phyloP scores from a whole-genome alignment of 1,284 basidiomycete genomes.

The Boletus sp. region DNA sequence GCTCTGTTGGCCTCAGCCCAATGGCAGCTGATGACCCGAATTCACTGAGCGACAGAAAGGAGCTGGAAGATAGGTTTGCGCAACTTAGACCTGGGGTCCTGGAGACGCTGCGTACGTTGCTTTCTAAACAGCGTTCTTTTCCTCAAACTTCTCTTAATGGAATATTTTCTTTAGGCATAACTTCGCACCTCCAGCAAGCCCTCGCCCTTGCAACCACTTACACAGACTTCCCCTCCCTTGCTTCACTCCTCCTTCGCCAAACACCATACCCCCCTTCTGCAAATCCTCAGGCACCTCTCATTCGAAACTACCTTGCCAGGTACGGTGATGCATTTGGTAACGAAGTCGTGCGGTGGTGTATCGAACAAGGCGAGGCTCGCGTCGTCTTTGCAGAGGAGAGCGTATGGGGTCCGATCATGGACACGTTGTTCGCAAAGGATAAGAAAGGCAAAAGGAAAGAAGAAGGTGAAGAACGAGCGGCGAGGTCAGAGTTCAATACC shows the following conservation, averaged over 20 bases:
- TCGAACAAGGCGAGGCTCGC: conserved; percentile 59
- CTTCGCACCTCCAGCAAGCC: conserved; percentile 65
- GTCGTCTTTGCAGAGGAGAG: conserved; percentile 32
- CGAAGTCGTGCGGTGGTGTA: conserved; percentile 85
- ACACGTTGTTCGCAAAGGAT: conserved; percentile 61
- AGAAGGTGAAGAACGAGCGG: conserved; percentile 12
- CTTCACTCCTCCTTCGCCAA: conserved; percentile 74
- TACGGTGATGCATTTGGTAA: conserved; percentile 85
- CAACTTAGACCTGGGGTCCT: conserved; percentile 70
- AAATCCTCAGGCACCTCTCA: conserved; percentile 57
- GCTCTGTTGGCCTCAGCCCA: conserved; percentile 32
- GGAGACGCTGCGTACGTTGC: conserved; percentile 65
- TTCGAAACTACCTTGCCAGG: conserved; percentile 72
- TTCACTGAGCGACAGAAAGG: conserved; percentile 49
- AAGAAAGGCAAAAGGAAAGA: conserved; percentile 29
- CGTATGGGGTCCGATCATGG: conserved; percentile 49
- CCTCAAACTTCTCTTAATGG: neutral
- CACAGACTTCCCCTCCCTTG: conserved; percentile 78
- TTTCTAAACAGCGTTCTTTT: neutral
- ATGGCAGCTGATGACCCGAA: conserved; percentile 44
- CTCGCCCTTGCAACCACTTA: conserved; percentile 84
- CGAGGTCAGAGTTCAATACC: conserved; percentile 35
- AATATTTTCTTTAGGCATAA: conserved; percentile 36
- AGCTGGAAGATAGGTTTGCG: conserved; percentile 62
- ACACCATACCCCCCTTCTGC: conserved; percentile 57